A percentile compares a stretch with the other conserved stretches of the same genome.
phyloP scores from a whole-genome alignment of 306 rosid genomes.

The Cajanus cajan region DNA sequence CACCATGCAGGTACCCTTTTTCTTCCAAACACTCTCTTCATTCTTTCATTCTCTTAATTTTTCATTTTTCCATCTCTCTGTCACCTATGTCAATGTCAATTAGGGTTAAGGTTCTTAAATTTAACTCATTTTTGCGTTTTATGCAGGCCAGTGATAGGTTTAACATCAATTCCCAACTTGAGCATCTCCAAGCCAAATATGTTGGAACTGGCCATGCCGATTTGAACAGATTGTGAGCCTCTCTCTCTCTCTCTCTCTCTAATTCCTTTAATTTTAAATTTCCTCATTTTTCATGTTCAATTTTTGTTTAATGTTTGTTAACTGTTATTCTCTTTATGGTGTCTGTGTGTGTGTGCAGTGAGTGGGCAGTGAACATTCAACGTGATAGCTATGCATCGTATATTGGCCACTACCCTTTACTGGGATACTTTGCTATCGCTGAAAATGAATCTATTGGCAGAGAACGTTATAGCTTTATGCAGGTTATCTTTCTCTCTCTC shows the following conservation, averaged over 20 bases:
- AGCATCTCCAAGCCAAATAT: constrained; percentile 93
- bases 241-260: neutral
- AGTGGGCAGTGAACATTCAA: constrained; percentile 97
- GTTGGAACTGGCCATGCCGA: constrained; percentile 99
- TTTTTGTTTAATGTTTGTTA: neutral
- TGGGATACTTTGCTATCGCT: constrained; percentile 76
- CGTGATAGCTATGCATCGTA: constrained; percentile 98
- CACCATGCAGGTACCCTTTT: constrained; percentile 33
- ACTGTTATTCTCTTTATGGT: neutral
- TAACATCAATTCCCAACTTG: constrained; percentile 94
- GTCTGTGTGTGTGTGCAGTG: constrained; percentile 46
- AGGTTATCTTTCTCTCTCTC: constrained; percentile 41
- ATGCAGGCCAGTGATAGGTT: constrained; percentile 93
- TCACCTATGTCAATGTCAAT: neutral
- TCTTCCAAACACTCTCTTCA: neutral
- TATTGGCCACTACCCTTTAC: constrained; percentile 81
- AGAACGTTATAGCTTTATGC: constrained; percentile 89
- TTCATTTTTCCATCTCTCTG: too few relatives aligned
- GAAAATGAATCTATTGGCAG: constrained; percentile 96
- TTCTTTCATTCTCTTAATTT: neutral
- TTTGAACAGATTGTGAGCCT: constrained; percentile 84
- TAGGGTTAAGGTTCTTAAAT: neutral
- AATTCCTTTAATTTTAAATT: too few relatives aligned
- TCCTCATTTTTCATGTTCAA: neutral
- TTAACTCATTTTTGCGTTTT: neutral